Percentiles rank a stretch among this genome's conserved stretches.
These are phyloP conservation scores for Begonia loranthoides DNA, from an alignment of 306 rosid genomes.

Conservation along the genomic window DNA sequence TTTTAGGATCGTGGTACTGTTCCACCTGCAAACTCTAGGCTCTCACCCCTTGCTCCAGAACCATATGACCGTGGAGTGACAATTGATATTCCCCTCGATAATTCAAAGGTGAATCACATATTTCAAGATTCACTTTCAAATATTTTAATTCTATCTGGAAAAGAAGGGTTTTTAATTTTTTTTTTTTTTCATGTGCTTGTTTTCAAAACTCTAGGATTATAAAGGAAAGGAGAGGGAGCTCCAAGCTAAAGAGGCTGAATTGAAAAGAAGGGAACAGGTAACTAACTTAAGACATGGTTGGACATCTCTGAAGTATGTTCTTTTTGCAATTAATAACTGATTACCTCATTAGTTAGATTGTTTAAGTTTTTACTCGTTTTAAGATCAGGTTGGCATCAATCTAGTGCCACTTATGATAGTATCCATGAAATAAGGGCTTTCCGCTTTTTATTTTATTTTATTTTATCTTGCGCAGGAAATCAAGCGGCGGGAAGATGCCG, in stretches of 20 bases:
- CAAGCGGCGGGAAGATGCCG: slow-evolving; percentile 71
- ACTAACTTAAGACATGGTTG: slow-evolving; percentile 7
- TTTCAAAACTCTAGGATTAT: slow-evolving; percentile 23
- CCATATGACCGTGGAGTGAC: slow-evolving; percentile 59
- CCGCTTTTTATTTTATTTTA: neutral
- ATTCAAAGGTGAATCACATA: slow-evolving; percentile 32
- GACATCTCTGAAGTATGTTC: neutral
- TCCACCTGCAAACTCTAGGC: slow-evolving; percentile 38
- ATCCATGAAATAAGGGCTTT: neutral
- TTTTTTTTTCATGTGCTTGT: neutral
- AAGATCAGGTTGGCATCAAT: neutral
- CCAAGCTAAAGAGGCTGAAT: slow-evolving; percentile 63
- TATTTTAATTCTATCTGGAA: neutral
- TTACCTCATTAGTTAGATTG: neutral
- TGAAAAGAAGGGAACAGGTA: slow-evolving; percentile 78
- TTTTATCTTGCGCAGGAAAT: slow-evolving; percentile 39
- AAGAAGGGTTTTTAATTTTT: neutral
- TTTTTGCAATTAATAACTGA: neutral
- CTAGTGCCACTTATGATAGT: neutral
- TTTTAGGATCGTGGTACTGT: slow-evolving; percentile 42
- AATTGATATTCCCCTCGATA: slow-evolving; percentile 47
- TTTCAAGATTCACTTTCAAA: slow-evolving; percentile 5
- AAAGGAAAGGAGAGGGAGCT: slow-evolving; percentile 70
- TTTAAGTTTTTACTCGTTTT: neutral
- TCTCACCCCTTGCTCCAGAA: slow-evolving; percentile 63